Evolutionary conservation across 257 asterid species (phyloP), one percentile per base, ranked within the genome.

Genomic region (Thymus quinquecostatus): DNA sequence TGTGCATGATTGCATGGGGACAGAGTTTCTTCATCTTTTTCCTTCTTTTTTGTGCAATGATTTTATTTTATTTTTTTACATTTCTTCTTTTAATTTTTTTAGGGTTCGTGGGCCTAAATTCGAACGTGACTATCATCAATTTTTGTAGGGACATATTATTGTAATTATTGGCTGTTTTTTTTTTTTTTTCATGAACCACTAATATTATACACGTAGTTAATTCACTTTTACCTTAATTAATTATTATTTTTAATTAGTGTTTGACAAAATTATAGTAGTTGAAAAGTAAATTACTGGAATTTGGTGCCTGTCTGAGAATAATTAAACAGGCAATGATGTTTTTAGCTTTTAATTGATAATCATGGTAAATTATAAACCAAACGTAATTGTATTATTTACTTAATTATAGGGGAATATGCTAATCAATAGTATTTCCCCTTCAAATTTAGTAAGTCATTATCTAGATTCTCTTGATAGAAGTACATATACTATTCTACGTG

Each of bases 51-150:
- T 56, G 55, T 44, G 72, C 65, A 60, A 81, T 82, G 60, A 78
- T 77, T 75, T 76, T 73, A 21, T 21, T 21, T 21, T 21, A 21
- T 60, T 66, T 40, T 66, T 75, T 72, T 73, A 68, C 72, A 21
- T 21, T 21, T 21, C 66, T 12, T 55, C 81, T 77, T 83, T 85
- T 78, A 61, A 6, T 83, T 78, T 78, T 70, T 69, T 81, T 60
- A 38, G 59, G 59, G 66, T 47, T 83, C 68, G 28, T 76, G 87
- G 89, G 65, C 54, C 78, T 75, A 66, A 34, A 50, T 68, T 29
- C 71, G 81, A 83, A 85, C 88, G 87, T 84, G 88, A 70, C 58
- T 67, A 68, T 82, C 77, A 85, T 84, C 78, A 69, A 84, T 64
- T 57, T 7, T 33, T 54, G 86, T 75, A 73, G 85, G 89, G 6